Base-by-base conservation (phyloP, 1,139 yeast genomes). In the Protomyces pachydermus region DNA sequence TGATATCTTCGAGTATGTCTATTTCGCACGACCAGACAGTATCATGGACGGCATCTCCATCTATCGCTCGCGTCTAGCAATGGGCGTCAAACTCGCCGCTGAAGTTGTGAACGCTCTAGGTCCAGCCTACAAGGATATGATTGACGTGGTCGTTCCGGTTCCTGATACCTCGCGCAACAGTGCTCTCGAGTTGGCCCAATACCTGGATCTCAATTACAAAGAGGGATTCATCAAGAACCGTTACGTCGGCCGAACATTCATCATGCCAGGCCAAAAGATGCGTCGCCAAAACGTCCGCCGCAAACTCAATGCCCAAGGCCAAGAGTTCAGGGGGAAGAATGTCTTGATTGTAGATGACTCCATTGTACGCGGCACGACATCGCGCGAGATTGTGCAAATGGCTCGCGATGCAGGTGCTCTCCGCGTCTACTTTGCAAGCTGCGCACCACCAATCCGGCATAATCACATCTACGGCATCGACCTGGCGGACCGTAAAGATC, bases 401-500 rank as follows among this genome's bases (percentile, higher is more conserved):
- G 98, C 98, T 14, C 84, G 88, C 72, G 98, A 93, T 76, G 97
- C 98, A 3, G 98, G 98, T 65, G 98, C 98, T 51, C 85, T 83
- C 67, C 86, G 85, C 70, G 98, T 93, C 18, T 93, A 84, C 74
- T 88, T 95, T 76, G 98, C 98, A 0, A 88, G 96, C 23, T 95
- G 98, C 74, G 96, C 98, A 32, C 98, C 98, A 42, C 96, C 97
- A 35, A 93, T 93, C 73, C 84, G 98, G 76, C 85, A 81, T 77
- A 93, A 93, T 77, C 98, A 93, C 75, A 90, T 93, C 67, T 95
- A 95, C 74, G 98, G 98, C 74, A 93, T 93, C 71, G 98, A 93
- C 78, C 81, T 93, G 69, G 98, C 98, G 38, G 98, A 93, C 72
- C 89, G 95, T 65, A 88, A 85, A 77, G 97, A 97, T 9, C 81